These are phyloP conservation scores for Debaryomyces sp. DNA, from an alignment of 1,139 yeast genomes.

Conservation along the genomic window DNA sequence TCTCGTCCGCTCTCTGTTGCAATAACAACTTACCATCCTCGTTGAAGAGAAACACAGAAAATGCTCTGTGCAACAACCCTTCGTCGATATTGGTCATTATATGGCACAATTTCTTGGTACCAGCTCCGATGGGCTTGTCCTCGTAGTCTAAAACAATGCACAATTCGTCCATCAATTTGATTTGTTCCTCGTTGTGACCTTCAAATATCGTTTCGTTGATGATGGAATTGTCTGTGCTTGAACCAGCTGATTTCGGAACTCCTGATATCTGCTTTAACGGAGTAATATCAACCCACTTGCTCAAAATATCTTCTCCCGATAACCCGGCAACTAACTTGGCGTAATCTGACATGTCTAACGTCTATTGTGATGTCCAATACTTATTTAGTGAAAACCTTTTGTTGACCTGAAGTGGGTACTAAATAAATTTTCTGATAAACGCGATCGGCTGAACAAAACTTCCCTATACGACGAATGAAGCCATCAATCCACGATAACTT, in stretches of 20 bases:
- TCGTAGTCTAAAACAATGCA: constrained; percentile 91
- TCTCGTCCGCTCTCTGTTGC: constrained; percentile 95
- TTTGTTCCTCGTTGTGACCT: constrained; percentile 94
- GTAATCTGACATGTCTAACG: constrained; percentile 30
- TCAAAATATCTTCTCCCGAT: constrained; percentile 50
- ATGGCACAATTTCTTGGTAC: constrained; percentile 91
- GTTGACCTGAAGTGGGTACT: constrained; percentile 1
- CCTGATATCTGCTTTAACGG: constrained; percentile 55
- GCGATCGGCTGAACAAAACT: constrained; percentile 2
- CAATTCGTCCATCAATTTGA: constrained; percentile 92
- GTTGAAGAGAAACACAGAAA: constrained; percentile 89
- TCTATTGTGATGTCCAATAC: neutral
- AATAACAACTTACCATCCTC: constrained; percentile 73
- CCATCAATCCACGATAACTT: neutral
- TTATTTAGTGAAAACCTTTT: neutral
- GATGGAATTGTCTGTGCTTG: constrained; percentile 21
- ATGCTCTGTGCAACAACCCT: constrained; percentile 93
- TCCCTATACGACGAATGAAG: neutral
- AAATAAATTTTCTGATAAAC: constrained; percentile 4
- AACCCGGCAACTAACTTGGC: constrained; percentile 57
- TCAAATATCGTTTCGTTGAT: constrained; percentile 49
- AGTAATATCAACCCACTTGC: constrained; percentile 65
- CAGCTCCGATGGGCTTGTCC: constrained; percentile 89
- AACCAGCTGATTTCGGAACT: constrained; percentile 38
- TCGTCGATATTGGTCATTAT: constrained; percentile 81